Base-by-base conservation (phyloP, 441 rosid genomes). In the Isatis lusitanica region DNA sequence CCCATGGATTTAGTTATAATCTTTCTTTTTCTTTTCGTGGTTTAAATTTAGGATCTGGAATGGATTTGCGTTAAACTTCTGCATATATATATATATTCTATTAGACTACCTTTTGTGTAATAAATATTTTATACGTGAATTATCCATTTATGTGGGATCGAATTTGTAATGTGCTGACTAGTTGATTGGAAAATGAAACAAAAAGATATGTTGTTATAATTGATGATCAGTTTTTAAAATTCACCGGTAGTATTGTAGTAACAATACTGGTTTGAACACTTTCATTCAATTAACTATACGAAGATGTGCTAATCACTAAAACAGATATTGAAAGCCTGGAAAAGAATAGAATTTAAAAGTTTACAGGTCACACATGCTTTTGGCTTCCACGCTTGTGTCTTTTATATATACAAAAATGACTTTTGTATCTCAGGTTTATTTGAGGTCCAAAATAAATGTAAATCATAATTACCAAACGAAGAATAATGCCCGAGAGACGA, bases 381-480 rank as follows among this genome's bases (percentile, higher is more conserved):
- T 67, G 30, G 74, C 74, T 51, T 67, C 74, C 68, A 74, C 68
- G 78, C 78, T 42, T 60, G 48, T 60, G 57, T 67, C 53, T 52
- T 47, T 55, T 63, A 42, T 21, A 21, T 33, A 33, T 33, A 13
- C 24, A 13, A 63, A 63, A 53, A 21, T 47, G 58, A 46, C 56
- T 57, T 59, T 35, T 46, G 62, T n/a, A 46, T 57, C 66, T 74
- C 53, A 47, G 61, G 74, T 50, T 16, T 46, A 16, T 21, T 38
- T 61, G 17, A 40, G 42, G 61, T 74, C 21, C 39, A 65, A 57
- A 63, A 5, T 21, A 21, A 31, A 15, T 26, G 28, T 42, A 33
- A 73, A 31, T 71, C 50, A 48, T 17, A 40, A 51, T 9, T 30
- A 33, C 12, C 0, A 42, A 38, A 30, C 33, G 11, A 65, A 24